Evolutionary conservation across 441 rosid genomes (phyloP).

Genomic region (Euphorbia celastroides): DNA sequence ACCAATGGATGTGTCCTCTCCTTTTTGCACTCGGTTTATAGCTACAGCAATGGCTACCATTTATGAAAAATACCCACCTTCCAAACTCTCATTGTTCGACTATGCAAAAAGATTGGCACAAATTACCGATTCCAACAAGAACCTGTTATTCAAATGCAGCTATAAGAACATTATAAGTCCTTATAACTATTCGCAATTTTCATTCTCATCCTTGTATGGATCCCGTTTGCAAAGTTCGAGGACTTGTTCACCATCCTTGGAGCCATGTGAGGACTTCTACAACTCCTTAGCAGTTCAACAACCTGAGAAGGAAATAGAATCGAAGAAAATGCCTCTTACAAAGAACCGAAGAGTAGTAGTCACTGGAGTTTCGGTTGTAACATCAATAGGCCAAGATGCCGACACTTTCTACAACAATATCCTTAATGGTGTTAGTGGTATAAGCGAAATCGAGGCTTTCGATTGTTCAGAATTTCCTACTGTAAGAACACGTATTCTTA

Average conservation of each 20-base stretch:
- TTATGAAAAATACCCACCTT: background rate
- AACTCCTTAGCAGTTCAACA: slow-evolving; percentile 46
- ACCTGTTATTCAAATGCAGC: background rate
- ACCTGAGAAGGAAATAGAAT: slow-evolving; percentile 40
- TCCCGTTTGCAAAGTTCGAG: slow-evolving; percentile 17
- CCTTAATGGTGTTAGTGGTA: slow-evolving; percentile 85
- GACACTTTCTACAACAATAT: slow-evolving; percentile 73
- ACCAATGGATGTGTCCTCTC: slow-evolving; percentile 6
- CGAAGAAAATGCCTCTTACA: slow-evolving; percentile 51
- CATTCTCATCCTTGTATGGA: slow-evolving; percentile 14
- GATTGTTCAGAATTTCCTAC: slow-evolving; percentile 82
- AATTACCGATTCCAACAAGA: background rate
- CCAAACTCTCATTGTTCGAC: background rate
- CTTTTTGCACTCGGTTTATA: slow-evolving; percentile 5
- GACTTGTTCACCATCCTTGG: slow-evolving; percentile 7
- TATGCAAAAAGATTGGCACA: background rate
- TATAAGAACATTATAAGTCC: background rate
- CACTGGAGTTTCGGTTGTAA: slow-evolving; percentile 85
- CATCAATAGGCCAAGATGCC: slow-evolving; percentile 78
- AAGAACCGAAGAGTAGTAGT: slow-evolving; percentile 86
- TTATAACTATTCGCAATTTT: background rate
- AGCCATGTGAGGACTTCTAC: slow-evolving; percentile 5
- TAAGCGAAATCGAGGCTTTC: slow-evolving; percentile 74
- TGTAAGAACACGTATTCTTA: slow-evolving; percentile 27
- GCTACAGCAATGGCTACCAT: background rate